Base-by-base conservation (phyloP, 148 eudicot genomes). In the Dysphania ambrosioides region DNA sequence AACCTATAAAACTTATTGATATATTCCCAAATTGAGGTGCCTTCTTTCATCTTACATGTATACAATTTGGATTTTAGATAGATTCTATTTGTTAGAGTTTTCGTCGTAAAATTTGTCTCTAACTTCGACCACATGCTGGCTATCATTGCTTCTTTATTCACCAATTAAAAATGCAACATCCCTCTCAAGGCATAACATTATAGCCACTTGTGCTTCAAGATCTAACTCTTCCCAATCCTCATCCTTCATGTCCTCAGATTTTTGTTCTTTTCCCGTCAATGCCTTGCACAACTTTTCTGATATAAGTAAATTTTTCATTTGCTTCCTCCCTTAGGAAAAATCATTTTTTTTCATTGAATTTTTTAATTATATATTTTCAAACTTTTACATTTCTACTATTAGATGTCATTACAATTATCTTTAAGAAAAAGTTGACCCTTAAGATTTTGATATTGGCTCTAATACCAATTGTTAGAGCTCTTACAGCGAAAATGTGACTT, bases 301-400 rank as follows among this genome's bases (percentile, higher is more conserved):
- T n/a, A n/a, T n/a, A n/a, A n/a, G n/a, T n/a, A n/a, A n/a, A n/a
- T n/a, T n/a, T 66, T 66, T 35, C 49, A 66, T 66, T 10, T 66
- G 70, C 70, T 35, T 66, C 70, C 67, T 63, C 40, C 67, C 30
- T 6, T 63, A 31, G 38, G 67, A 31, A 63, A 67, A 67, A 38
- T 67, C 40, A n/a, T n/a, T 36, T 36, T 36, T 64, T 36, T 18
- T 2, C 68, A 64, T 64, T 31, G 6, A 64, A 64, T 13, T 64
- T 36, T 6, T 64, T 8, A 0, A n/a, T n/a, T n/a, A n/a, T n/a
- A n/a, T n/a, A n/a, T n/a, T n/a, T n/a, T n/a, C n/a, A n/a, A n/a
- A 64, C 32, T 64, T 18, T 41, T n/a, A n/a, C n/a, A n/a, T n/a
- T n/a, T n/a, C n/a, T n/a, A n/a, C n/a, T n/a, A n/a, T n/a, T n/a